Evolutionary conservation across 2,329 filamentous ascomycete species (phyloP), one percentile per base, ranked within the genome.

Genomic region (Microsporum canis): DNA sequence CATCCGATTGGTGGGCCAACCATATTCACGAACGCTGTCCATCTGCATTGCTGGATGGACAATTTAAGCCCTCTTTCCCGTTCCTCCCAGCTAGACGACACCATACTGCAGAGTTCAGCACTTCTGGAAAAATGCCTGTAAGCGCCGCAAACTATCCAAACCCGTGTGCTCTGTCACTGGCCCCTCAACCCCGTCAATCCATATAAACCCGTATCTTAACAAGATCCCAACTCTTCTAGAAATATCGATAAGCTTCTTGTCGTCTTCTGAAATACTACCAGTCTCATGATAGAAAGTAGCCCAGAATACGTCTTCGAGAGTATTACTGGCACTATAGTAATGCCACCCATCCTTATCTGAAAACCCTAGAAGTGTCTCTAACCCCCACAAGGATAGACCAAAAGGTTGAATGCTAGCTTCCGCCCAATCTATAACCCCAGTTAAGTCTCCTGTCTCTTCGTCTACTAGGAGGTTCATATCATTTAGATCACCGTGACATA

Each of bases 231-330:
- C n/a, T 33, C 47, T 53, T 53, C 47, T 53, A 53, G 47, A 53
- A 27, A 53, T 29, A 27, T 53, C 23, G 29, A 53, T 53, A 33
- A 29, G 29, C 23, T 53, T 53, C 47, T 53, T 53, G 17, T 53
- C 47, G 29, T 27, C 47, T 53, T 53, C 47, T 53, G 47, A 53
- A 3, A 57, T 27, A 23, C 8, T 47, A 34, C 27, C 55, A 23
- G 55, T 45, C 45, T 53, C 33, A 51, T 61, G 8, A 43, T 56
- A 56, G 47, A 62, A 62, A n/a, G 36, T 2, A 6, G 8, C 23
- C 60, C 60, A 62, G 43, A 62, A 62, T 38, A 33, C 60, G 1
- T 39, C 45, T 45, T 62, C 60, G 29, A 62, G 57, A 5, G 51
- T 10, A 10, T n/a, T 34, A n/a, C 45, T 33, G 27, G 38, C 23